phyloP scores from a whole-genome alignment of 2,329 filamentous ascomycete genomes.

The Fusarium poae region DNA sequence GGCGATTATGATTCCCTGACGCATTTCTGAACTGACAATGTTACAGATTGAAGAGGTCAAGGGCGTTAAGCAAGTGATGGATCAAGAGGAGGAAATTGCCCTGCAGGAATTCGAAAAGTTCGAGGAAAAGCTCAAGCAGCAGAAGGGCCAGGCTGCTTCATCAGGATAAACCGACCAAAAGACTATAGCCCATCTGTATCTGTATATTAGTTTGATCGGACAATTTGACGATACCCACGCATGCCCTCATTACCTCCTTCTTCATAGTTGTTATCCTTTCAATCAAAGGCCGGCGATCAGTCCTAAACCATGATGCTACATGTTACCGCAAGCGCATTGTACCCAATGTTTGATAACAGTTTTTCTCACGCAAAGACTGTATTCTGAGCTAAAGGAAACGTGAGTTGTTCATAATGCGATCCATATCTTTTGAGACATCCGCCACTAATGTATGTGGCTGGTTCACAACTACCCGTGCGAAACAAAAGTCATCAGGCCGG shows the following conservation, averaged over 20 bases:
- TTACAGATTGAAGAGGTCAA: conserved; percentile 92
- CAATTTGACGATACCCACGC: conserved; percentile 48
- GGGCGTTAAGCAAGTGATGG: conserved; percentile 89
- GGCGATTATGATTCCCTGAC: conserved; percentile 43
- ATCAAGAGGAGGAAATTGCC: conserved; percentile 91
- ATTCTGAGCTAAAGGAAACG: not conserved
- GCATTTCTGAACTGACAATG: conserved; percentile 46
- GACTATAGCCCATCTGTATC: conserved; percentile 7
- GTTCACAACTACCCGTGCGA: conserved; percentile 1
- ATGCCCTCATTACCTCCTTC: conserved; percentile 9
- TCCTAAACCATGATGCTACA: not conserved
- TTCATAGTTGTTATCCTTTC: not conserved
- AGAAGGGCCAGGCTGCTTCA: conserved; percentile 57
- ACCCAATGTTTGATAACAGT: not conserved
- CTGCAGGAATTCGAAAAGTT: conserved; percentile 92
- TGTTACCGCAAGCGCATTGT: not conserved
- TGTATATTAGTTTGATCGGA: conserved; percentile 46
- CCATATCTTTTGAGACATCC: not conserved
- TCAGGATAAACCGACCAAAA: conserved; percentile 9
- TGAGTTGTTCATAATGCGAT: not conserved
- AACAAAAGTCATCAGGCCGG: not conserved
- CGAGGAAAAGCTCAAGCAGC: conserved; percentile 80
- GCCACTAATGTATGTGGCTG: not conserved
- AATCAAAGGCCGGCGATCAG: conserved; percentile 5
- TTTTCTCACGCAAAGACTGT: not conserved